Evolutionary conservation across 352 stramenopile species (phyloP), one percentile per base, ranked within the genome.

Genomic region (Phytophthora idaei): DNA sequence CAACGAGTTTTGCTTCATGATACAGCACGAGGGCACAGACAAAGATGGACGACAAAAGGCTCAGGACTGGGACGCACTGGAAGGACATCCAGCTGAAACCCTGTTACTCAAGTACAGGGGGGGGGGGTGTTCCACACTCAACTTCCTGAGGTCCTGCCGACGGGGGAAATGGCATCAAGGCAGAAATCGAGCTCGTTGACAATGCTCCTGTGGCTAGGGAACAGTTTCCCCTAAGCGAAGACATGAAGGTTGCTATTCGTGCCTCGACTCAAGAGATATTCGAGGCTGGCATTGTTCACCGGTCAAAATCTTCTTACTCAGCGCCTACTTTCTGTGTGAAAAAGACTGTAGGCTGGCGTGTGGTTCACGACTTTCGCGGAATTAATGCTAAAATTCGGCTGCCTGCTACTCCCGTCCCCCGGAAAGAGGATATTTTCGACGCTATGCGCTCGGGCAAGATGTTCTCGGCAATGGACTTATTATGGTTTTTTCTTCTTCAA

Each of bases 1-100:
- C 10, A 52, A 52, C 7, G 60, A 67, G 10, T 67, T 57, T 34
- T 67, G 45, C 34, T 67, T 67, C 45, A 2, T 67, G 34, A 36
- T 57, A 1, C 51, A 57, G 10, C 21, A n/a, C 4, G 48, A 54
- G 5, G 17, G 17, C 17, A 21, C 17, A 21, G 10, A 5, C 11
- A 61, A 67, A 31, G 44, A 45, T 0, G 36, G 27, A 2, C 34
- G 48, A 0, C 47, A 64, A 28, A 8, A 37, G 4, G 48, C 29
- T 0, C 47, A 57, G 2, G 41, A 53, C 8, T 58, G 47, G 58
- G 29, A 65, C 1, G n/a, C n/a, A 6, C 9, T 65, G 0, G 12
- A 52, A 31, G 41, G 49, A 1, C 39, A 46, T 29, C 37, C 57
- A 0, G 57, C 29, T 0, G 36, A 64, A 29, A 2, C 0, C 1